Base-by-base conservation (phyloP, 495 filamentous ascomycete species). In the Hyaloscypha finlandica region DNA sequence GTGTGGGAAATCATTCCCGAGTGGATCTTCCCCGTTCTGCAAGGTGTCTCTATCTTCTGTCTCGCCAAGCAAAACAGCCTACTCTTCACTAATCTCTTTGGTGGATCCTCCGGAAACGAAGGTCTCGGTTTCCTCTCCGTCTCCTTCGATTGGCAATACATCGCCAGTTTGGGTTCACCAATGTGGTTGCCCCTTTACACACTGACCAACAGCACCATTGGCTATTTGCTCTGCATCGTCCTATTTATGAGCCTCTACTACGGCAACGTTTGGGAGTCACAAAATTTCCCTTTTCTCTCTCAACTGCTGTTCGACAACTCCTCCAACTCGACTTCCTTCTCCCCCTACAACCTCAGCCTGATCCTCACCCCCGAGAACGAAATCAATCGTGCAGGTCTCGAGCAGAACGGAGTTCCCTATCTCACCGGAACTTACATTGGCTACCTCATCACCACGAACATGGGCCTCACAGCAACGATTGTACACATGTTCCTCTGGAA, bases 61-160 rank as follows among this genome's bases (percentile, higher is more conserved):
- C 75, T 89, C 6, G 86, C 85, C 11, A 75, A 79, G 4, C 76
- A 81, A 59, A 74, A 82, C 68, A 78, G 75, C 14, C 55, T 59
- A 51, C 81, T 88, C 4, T 86, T 90, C 73, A 86, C 85, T 60
- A 79, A 78, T 59, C 48, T 88, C 8, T 89, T 89, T 58, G 86
- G 86, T 12, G 86, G 86, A 1, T 73, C 85, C 0, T 68, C 76
- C 5, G 81, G 77, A 31, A 87, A 89, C 66, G 84, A 84, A 32
- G 61, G 65, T 42, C 42, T 71, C 8, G 82, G 82, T 3, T 60
- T 83, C 1, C 29, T 69, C 1, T 55, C 63, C 8, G 33, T 81
- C 42, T 74, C 68, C 25, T 74, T 84, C 16, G 82, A 84, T 70
- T 84, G 81, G 82, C 77, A 84, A 70, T 84, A 83, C 68, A 78